Base-by-base conservation (phyloP, 2,329 filamentous ascomycete species). In the Aspergillus brasiliensis region DNA sequence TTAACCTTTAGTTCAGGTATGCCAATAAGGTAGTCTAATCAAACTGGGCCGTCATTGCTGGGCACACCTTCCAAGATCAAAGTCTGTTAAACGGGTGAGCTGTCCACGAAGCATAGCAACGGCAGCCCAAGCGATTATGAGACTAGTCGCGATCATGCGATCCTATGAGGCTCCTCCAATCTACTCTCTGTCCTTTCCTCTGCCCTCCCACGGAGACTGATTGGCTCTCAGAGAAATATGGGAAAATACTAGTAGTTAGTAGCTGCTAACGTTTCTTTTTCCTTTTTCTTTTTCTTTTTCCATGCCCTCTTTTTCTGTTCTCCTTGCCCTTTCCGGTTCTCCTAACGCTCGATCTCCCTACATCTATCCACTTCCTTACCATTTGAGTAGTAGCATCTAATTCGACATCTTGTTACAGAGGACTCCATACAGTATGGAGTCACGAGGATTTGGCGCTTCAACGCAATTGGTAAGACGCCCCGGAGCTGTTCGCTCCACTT, bases 31-130 rank as follows among this genome's bases (percentile, higher is more conserved):
- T 52, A 52, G 52, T 62, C 58, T 60, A 58, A 58, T 64, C 53
- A 52, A 59, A 63, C 59, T 53, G 61, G 60, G 59, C 58, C 61
- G 62, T 63, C 58, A 57, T 58, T 53, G 55, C 58, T 65, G 57
- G 65, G 62, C 59, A 63, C 44, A 17, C 34, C 17, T 49, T 61
- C 49, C 59, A 51, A 56, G 46, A 46, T 49, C 48, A 34, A 31
- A 42, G 56, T 61, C 40, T 52, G 57, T 46, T 54, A 52, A 25
- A 34, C 31, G 48, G 52, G 34, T 62, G 51, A 63, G 49, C 25
- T 62, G 57, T 57, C 56, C 46, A 52, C 52, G 60, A 57, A 51
- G 56, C 59, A 58, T 54, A 38, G 40, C 54, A 61, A 67, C 64
- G 31, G 63, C 63, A 58, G 65, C 62, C 65, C 60, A 64, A 67